Percentiles rank a stretch among this genome's conserved stretches.
These are phyloP conservation scores for Macrolepiota fuliginosa DNA, from an alignment of 768 basidiomycete genomes.

Conservation along the genomic window DNA sequence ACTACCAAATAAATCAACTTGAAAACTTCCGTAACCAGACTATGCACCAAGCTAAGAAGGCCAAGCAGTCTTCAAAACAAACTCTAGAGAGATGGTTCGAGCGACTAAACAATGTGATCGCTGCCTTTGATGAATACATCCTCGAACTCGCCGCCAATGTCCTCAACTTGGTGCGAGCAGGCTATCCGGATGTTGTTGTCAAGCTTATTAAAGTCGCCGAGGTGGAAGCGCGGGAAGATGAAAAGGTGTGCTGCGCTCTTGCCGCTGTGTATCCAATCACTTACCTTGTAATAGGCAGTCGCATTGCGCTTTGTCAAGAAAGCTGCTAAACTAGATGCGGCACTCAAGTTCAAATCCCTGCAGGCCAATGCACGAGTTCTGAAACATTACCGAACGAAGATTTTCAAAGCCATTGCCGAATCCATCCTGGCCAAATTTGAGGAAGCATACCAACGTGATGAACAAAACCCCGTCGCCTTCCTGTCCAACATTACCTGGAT, in stretches of 20 bases:
- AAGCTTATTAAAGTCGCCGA: slow-evolving; percentile 92
- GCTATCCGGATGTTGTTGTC: slow-evolving; percentile 84
- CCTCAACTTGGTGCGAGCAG: slow-evolving; percentile 75
- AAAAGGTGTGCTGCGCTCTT: slow-evolving; percentile 62
- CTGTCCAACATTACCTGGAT: slow-evolving; percentile 83
- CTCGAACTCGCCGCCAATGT: slow-evolving; percentile 73
- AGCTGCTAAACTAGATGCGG: slow-evolving; percentile 87
- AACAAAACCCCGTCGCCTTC: slow-evolving; percentile 68
- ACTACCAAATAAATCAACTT: slow-evolving; percentile 89
- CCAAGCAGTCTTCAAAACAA: slow-evolving; percentile 59
- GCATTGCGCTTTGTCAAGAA: slow-evolving; percentile 94
- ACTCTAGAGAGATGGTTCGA: slow-evolving; percentile 83
- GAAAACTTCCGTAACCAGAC: slow-evolving; percentile 94
- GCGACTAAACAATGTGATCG: slow-evolving; percentile 74
- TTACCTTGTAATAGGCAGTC: slow-evolving; percentile 59
- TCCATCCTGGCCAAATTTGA: slow-evolving; percentile 75
- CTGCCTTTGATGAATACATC: slow-evolving; percentile 84
- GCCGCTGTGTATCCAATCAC: slow-evolving; percentile 4
- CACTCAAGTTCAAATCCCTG: slow-evolving; percentile 91
- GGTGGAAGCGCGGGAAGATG: slow-evolving; percentile 88
- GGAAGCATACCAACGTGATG: slow-evolving; percentile 57
- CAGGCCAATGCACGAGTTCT: slow-evolving; percentile 90
- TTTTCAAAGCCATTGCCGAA: slow-evolving; percentile 75
- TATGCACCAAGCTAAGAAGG: slow-evolving; percentile 89
- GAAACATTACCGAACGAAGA: slow-evolving; percentile 93